Conservation (phyloP, 805 yeast species). For the Yamadazyma scolyti region DNA sequence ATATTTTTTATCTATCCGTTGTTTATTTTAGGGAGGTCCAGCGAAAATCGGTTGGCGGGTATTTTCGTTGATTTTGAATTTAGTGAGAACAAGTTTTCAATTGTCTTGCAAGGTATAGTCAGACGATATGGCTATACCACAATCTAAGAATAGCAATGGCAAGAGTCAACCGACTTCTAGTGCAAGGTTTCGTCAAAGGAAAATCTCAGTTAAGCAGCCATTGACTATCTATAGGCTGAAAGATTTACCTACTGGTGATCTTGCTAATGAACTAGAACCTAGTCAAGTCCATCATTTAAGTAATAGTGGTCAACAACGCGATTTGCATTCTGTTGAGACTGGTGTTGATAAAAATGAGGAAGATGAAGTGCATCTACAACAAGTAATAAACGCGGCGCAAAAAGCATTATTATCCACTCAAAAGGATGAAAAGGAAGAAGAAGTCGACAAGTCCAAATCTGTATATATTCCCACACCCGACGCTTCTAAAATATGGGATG, state of each 20-base stretch:
- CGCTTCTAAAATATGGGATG: constrained; percentile 81
- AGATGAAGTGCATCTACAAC: constrained; percentile 93
- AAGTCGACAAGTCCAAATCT: constrained; percentile 21
- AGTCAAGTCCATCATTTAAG: constrained; percentile 40
- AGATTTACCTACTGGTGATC: constrained; percentile 77
- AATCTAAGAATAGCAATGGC: constrained; percentile 25
- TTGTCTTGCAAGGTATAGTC: no score
- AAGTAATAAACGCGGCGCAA: constrained; percentile 78
- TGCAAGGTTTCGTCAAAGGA: constrained; percentile 88
- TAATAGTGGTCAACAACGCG: constrained; percentile 71
- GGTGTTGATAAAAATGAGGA: constrained; percentile 98
- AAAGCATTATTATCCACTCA: constrained; percentile 49
- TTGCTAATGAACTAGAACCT: constrained; percentile 37
- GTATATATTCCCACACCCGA: constrained; percentile 96
- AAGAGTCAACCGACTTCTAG: constrained; percentile 36
- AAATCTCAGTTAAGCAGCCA: constrained; percentile 87
- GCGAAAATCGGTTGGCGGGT: no score
- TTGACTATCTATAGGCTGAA: constrained; percentile 71
- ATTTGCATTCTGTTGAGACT: constrained; percentile 84
- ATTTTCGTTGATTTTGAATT: no score
- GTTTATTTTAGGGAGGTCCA: neutral
- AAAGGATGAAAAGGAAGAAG: constrained; percentile 17
- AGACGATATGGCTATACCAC: constrained; percentile 41
- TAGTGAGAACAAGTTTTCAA: no score
- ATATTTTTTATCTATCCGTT: no score